Base-by-base conservation (phyloP, 768 basidiomycete genomes). In the Polyporus arcularius region DNA sequence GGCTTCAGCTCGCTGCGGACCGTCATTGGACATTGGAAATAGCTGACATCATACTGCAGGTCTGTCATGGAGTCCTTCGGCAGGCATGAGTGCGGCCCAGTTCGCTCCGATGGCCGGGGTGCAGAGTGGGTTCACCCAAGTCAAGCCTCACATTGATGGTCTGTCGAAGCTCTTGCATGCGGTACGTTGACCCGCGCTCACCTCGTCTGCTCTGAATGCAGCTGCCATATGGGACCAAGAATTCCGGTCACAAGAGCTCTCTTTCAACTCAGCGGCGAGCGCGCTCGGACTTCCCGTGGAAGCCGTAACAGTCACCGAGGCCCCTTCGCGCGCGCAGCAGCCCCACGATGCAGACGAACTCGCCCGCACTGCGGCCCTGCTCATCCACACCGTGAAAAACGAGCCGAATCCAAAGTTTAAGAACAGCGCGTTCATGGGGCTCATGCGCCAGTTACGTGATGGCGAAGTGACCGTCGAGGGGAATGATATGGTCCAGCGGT, bases 381-480 rank as follows among this genome's bases (percentile, higher is more conserved):
- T 96, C 41, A 76, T 96, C 56, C 85, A 92, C 43, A 81, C 88
- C n/a, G 83, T 96, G 48, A 79, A 83, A 68, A 75, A 87, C 59
- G 90, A 91, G 56, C 80, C 82, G 68, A 94, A 92, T 69, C 85
- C 87, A 39, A 97, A 96, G 71, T 94, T 97, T 68, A 81, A 85
- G 73, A 83, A 92, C 35, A 94, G 92, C 72, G 80, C 84, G 60
- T 97, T 97, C 71, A 79, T 97, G 80, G 81, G 81, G 21, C 79
- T 97, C 30, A 96, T 97, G 94, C 84, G 82, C 53, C 86, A 92
- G 71, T 75, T 97, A 57, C 79, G 92, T 41, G 94, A 95, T 73
- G 84, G 87, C 8, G 83, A 89, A 68, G 80, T 93, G 42, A 80
- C 87, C 15, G 87, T 96, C 2, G 86, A 90, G 50, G 91, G 89